Conservation (phyloP, 23 red algal genomes). For the Gracilaria gracilis region DNA sequence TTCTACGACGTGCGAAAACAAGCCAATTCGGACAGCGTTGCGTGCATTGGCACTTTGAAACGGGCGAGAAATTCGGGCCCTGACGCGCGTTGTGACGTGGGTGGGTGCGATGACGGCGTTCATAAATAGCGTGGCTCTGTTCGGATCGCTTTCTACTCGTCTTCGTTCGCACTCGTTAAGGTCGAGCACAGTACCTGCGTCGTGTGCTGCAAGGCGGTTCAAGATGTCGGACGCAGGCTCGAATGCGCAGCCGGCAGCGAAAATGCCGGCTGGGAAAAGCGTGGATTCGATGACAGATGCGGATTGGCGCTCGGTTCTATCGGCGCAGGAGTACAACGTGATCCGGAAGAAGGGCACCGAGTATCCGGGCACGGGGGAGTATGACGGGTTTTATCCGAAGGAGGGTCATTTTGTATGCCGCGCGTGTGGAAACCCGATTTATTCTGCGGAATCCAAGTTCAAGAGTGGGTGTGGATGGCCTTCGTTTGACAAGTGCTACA, state of each 20-base stretch:
- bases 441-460: slow-evolving; percentile 91
- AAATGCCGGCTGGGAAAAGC: slow-evolving; percentile 41
- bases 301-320: slow-evolving; percentile 76
- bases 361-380: slow-evolving; percentile 81
- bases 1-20: neutral
- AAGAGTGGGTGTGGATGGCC: slow-evolving; percentile 96
- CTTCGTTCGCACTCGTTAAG: neutral
- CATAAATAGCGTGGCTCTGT: neutral
- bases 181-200: too few species aligned
- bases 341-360: slow-evolving; percentile 92
- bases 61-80: neutral
- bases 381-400: slow-evolving; percentile 81
- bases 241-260: neutral
- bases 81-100: neutral
- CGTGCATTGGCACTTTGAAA: neutral
- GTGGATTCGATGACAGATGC: slow-evolving; percentile 57
- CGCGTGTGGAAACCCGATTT: slow-evolving; percentile 86
- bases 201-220: neutral
- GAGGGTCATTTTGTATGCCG: slow-evolving; percentile 90
- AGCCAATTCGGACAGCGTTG: neutral
- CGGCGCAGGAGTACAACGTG: slow-evolving; percentile 78
- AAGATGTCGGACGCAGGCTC: neutral
- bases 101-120: slow-evolving; percentile 4
- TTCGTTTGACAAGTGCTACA: slow-evolving; percentile 88
- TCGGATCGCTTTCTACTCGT: neutral